phyloP scores from a whole-genome alignment of 1,139 yeast genomes.

The Protomyces arabidopsidicola region DNA sequence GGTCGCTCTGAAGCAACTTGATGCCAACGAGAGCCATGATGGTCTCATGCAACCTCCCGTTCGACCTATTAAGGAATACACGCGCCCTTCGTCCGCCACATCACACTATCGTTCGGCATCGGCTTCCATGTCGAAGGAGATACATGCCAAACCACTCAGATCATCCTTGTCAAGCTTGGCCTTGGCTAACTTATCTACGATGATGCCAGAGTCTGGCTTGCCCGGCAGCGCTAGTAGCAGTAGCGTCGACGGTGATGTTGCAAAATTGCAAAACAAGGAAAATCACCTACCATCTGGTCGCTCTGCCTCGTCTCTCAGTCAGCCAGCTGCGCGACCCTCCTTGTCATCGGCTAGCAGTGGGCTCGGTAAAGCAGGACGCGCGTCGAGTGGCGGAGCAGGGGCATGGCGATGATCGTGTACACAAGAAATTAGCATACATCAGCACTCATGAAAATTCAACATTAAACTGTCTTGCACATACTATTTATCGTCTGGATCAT shows the following conservation, averaged over 20 bases:
- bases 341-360: neutral
- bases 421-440: neutral
- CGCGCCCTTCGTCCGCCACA: conserved; percentile 12
- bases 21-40: neutral
- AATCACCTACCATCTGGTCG: conserved; percentile 4
- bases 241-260: neutral
- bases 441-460: no score
- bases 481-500: neutral
- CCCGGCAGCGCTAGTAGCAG: neutral
- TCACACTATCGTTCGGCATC: neutral
- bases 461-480: neutral
- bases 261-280: conserved; percentile 7
- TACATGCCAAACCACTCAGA: neutral
- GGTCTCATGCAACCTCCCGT: neutral
- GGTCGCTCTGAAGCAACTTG: neutral
- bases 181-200: conserved; percentile 14
- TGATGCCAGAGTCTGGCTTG: neutral
- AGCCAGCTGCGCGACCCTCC: conserved; percentile 10
- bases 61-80: conserved; percentile 8
- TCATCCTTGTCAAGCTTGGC: conserved; percentile 18
- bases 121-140: neutral
- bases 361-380: neutral
- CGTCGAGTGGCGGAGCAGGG: conserved; percentile 1
- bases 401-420: conserved; percentile 14
- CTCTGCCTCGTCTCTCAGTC: neutral